phyloP scores from a whole-genome alignment of 2,329 filamentous ascomycete species.

The Microsporum audouinii region DNA sequence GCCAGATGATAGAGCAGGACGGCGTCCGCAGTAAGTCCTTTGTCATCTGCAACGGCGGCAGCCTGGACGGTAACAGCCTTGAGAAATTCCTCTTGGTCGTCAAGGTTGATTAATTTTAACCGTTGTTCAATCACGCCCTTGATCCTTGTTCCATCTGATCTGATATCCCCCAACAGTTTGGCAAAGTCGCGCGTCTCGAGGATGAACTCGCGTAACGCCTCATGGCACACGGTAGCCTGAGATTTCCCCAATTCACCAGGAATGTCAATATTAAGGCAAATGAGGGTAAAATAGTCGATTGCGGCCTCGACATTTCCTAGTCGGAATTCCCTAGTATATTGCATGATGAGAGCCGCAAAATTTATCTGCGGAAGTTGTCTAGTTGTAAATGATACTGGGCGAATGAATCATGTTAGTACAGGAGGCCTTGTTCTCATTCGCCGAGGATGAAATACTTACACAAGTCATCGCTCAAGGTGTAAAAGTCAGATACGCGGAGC shows the following conservation, averaged over 20 bases:
- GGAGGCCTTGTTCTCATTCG: neutral
- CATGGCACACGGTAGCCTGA: conserved; percentile 75
- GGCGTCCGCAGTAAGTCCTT: conserved; percentile 83
- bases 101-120: conserved; percentile 65
- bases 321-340: conserved; percentile 93
- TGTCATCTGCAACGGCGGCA: conserved; percentile 85
- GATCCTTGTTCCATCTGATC: conserved; percentile 71
- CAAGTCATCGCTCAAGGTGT: conserved; percentile 58
- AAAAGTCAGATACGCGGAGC: conserved; percentile 73
- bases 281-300: conserved; percentile 82
- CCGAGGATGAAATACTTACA: conserved; percentile 30
- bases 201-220: conserved; percentile 83
- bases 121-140: conserved; percentile 80
- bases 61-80: conserved; percentile 87
- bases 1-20: conserved; percentile 90
- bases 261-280: conserved; percentile 83
- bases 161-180: conserved; percentile 82
- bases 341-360: conserved; percentile 84
- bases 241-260: conserved; percentile 60
- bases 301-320: conserved; percentile 79
- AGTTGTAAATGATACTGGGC: conserved; percentile 43
- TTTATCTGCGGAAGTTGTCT: conserved; percentile 64
- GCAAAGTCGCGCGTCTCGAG: conserved; percentile 96
- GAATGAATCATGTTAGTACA: conserved; percentile 9
- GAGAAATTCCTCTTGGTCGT: conserved; percentile 72